These are phyloP conservation scores for Pelargonium citronellum DNA, from an alignment of 441 rosid genomes.

Conservation along the genomic window DNA sequence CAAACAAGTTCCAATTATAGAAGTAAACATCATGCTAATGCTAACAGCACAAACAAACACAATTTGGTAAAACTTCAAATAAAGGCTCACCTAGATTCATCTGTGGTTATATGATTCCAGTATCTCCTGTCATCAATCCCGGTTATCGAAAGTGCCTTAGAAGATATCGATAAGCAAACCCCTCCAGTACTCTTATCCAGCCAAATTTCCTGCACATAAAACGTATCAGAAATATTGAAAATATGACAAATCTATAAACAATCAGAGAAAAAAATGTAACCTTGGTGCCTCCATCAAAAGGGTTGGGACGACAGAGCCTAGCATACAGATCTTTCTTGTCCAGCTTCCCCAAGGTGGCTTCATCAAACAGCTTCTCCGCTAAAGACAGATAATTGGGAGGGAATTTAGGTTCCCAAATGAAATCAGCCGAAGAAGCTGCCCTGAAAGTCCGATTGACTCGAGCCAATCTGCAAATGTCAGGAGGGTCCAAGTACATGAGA, in stretches of 20 bases:
- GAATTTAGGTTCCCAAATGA: constrained; percentile 63
- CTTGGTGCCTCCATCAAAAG: constrained; percentile 67
- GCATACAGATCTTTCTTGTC: constrained; percentile 49
- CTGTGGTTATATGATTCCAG: constrained; percentile 56
- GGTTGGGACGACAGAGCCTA: constrained; percentile 48
- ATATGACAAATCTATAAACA: not conserved
- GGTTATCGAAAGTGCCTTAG: constrained; percentile 54
- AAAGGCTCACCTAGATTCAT: constrained; percentile 54
- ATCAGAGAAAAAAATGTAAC: constrained; percentile 28
- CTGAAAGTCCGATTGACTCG: constrained; percentile 52
- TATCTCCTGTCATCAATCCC: constrained; percentile 76
- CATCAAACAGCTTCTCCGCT: constrained; percentile 39
- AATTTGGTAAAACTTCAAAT: not conserved
- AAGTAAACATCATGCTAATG: not conserved
- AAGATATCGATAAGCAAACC: constrained; percentile 58
- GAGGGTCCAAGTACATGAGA: constrained; percentile 56
- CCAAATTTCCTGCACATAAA: constrained; percentile 56
- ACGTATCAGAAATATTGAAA: constrained; percentile 7
- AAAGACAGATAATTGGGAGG: constrained; percentile 42
- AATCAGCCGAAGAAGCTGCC: constrained; percentile 65
- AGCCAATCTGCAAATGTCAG: constrained; percentile 55
- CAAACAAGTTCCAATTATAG: not conserved
- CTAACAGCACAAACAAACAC: not conserved
- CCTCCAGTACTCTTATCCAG: constrained; percentile 59
- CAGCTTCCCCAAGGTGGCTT: constrained; percentile 37